Conservation (phyloP, 441 rosid genomes). For the Syzygium syzygioides region DNA sequence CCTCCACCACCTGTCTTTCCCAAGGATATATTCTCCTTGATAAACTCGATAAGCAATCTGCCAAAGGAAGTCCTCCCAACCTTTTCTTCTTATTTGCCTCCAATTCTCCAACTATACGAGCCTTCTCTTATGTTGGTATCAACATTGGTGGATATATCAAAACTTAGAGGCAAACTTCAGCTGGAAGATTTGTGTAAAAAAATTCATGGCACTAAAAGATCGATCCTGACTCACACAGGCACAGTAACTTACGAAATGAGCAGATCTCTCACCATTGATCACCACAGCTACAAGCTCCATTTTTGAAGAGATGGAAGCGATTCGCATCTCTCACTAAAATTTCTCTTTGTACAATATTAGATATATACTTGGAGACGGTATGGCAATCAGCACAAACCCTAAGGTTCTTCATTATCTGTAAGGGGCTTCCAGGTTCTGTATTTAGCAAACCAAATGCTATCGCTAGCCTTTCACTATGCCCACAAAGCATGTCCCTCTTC, state of each 20-base stretch:
- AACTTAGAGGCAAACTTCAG: background rate
- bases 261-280: conserved; percentile 43
- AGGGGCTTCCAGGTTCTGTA: conserved; percentile 47
- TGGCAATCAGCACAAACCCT: conserved; percentile 75
- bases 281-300: conserved; percentile 59
- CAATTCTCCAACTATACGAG: background rate
- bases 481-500: conserved; percentile 49
- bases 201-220: background rate
- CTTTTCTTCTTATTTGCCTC: background rate
- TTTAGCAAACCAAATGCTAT: conserved; percentile 62
- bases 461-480: conserved; percentile 73
- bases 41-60: background rate
- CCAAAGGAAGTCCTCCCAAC: background rate
- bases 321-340: conserved; percentile 66
- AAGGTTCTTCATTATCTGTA: conserved; percentile 69
- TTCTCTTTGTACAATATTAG: conserved; percentile 45
- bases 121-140: background rate
- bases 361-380: conserved; percentile 46
- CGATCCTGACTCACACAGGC: background rate
- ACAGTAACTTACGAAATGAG: background rate
- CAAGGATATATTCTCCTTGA: background rate
- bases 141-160: background rate
- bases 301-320: conserved; percentile 55
- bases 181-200: background rate
- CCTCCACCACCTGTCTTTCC: background rate